Base-by-base conservation (phyloP, 2,329 filamentous ascomycete species). In the Cladorrhinum sp. region DNA sequence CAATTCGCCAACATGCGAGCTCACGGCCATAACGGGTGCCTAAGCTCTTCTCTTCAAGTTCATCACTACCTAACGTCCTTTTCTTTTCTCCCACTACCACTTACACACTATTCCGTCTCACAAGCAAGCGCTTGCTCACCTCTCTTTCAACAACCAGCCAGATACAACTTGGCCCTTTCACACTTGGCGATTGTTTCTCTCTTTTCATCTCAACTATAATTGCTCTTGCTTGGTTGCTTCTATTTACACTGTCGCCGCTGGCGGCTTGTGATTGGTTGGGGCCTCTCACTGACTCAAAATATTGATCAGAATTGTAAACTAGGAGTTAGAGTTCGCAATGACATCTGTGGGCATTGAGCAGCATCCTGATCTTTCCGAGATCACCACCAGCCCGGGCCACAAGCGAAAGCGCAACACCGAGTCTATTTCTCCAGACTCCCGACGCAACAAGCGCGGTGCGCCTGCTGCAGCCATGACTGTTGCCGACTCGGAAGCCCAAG, bases 341-440 rank as follows among this genome's bases (percentile, higher is more conserved):
- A 22, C 83, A 48, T 68, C 77, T 32, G 72, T 79, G 56, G 70
- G 72, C 24, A 70, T 75, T 25, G 53, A 56, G 38, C 53, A 56
- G 54, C 81, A 82, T 57, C 73, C 78, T 56, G 80, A 82, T 60
- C 75, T 81, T 57, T 74, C 76, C 50, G 71, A 73, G 66, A 62
- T 76, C 68, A 65, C 73, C 57, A 69, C 74, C 65, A 76, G 78
- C 58, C 81, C 81, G 10, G 74, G 74, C 16, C 78, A 81, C 68
- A 86, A 85, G 74, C 76, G 83, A 62, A 85, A 85, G 75, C 81
- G 83, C 57, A 76, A 78, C 59, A 72, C 73, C 22, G 80, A 81
- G 58, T 76, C 77, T 8, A 72, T 71, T 2, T 83, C 79, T 36
- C 80, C 82, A 7, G 79, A 79, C 55, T 72, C 77, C 3, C 76